Evolutionary conservation across 1,139 yeast species (phyloP).

Genomic region (Kurtzmaniella natalensis): DNA sequence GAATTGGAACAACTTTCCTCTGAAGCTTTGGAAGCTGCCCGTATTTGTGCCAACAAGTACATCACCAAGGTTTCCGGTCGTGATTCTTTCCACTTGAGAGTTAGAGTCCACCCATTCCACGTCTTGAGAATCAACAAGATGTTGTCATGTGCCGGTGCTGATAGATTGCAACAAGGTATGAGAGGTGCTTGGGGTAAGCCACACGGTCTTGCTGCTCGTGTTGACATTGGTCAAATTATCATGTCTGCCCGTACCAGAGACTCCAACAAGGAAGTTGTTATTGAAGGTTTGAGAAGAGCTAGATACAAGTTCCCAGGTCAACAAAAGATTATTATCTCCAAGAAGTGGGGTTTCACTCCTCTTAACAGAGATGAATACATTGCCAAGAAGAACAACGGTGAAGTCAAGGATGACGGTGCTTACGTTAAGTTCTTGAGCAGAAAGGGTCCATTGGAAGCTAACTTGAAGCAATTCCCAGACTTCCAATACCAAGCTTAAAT

Average conservation of each 20-base stretch:
- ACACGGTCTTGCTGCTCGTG: slow-evolving; percentile 99
- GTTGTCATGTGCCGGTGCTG: slow-evolving; percentile 99
- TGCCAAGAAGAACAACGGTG: slow-evolving; percentile 92
- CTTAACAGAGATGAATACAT: slow-evolving; percentile 97
- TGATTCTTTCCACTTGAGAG: slow-evolving; percentile 99
- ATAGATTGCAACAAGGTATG: slow-evolving; percentile 99
- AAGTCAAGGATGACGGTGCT: slow-evolving; percentile 99
- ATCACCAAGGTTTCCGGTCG: slow-evolving; percentile 96
- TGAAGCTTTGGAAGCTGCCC: slow-evolving; percentile 99
- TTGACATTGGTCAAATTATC: slow-evolving; percentile 96
- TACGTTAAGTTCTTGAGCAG: slow-evolving; percentile 96
- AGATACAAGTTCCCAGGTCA: slow-evolving; percentile 99
- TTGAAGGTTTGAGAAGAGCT: slow-evolving; percentile 99
- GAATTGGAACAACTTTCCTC: slow-evolving; percentile 99
- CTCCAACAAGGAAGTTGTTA: slow-evolving; percentile 92
- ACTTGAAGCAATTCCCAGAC: slow-evolving; percentile 95
- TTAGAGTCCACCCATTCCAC: slow-evolving; percentile 99
- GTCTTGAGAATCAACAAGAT: slow-evolving; percentile 99
- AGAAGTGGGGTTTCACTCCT: slow-evolving; percentile 99
- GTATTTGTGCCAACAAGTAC: slow-evolving; percentile 99
- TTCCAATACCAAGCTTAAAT: slow-evolving; percentile 54
- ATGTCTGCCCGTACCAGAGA: slow-evolving; percentile 99
- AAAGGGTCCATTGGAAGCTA: slow-evolving; percentile 92
- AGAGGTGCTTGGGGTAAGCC: slow-evolving; percentile 99
- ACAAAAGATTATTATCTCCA: slow-evolving; percentile 97